These are phyloP conservation scores for Lupinus albus DNA, from an alignment of 306 rosid genomes.

Conservation along the genomic window DNA sequence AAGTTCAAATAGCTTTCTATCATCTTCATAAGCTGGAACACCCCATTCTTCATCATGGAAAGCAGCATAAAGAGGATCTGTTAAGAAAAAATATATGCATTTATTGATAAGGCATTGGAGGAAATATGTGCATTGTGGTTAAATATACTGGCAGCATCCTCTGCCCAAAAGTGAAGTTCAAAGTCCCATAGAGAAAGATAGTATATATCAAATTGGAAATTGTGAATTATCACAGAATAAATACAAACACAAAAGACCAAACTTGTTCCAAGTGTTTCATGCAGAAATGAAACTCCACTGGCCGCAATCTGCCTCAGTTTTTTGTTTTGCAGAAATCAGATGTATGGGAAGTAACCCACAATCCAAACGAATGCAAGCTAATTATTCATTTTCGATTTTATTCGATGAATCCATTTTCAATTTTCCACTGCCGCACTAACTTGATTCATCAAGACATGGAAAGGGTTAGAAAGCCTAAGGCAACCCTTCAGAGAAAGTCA, in stretches of 20 bases:
- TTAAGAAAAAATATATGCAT: not conserved
- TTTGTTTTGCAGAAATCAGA: no score
- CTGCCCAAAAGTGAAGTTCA: slow-evolving; percentile 1
- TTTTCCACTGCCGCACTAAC: no score
- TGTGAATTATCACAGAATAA: not conserved
- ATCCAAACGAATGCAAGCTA: no score
- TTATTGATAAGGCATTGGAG: no score
- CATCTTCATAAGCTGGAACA: slow-evolving; percentile 64
- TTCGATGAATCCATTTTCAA: no score
- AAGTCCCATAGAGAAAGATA: slow-evolving; percentile 1
- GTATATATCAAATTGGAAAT: not conserved
- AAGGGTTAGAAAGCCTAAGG: no score
- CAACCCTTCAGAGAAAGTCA: not conserved
- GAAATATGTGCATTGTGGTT: not conserved
- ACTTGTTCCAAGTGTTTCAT: no score
- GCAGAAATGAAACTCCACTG: not conserved
- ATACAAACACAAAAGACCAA: not conserved
- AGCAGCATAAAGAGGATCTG: slow-evolving; percentile 69
- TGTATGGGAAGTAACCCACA: no score
- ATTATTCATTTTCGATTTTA: no score
- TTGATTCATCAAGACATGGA: no score
- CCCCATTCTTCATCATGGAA: slow-evolving; percentile 99
- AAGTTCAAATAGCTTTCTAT: slow-evolving; percentile 77
- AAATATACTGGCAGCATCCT: not conserved
- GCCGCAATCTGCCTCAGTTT: no score